Conservation (phyloP, 164 flowering plant genomes). For the Annona cherimola region DNA sequence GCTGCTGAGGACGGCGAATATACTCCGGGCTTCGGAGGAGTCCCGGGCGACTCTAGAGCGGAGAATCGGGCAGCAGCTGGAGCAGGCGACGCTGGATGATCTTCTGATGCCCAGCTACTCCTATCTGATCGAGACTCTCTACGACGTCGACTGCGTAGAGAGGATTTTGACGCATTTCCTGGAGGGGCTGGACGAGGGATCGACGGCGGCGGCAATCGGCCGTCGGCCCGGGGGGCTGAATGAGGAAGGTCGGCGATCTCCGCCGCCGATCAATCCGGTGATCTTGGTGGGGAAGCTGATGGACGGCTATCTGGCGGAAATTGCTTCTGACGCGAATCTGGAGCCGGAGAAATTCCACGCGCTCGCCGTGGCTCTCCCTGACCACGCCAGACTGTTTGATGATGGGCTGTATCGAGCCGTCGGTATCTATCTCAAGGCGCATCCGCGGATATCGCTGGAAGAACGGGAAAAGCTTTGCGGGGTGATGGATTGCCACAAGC, state of each 20-base stretch:
- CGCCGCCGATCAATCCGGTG: no score
- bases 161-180: conserved; percentile 57
- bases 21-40: conserved; percentile 51
- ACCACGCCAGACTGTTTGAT: conserved; percentile 64
- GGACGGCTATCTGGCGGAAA: no score
- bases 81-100: conserved; percentile 75
- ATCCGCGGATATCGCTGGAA: no score
- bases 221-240: conserved; percentile 14
- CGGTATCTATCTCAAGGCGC: conserved; percentile 94
- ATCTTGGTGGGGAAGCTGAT: no score
- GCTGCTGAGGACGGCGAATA: conserved; percentile 71
- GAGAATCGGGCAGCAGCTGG: conserved; percentile 61
- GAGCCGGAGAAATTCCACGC: conserved; percentile 59
- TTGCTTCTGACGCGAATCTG: no score
- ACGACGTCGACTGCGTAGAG: conserved; percentile 75
- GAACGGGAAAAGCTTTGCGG: no score
- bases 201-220: conserved; percentile 11
- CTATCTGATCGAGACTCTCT: conserved; percentile 70
- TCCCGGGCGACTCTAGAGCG: conserved; percentile 47
- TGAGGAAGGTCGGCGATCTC: no score
- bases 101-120: conserved; percentile 79
- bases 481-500: no score
- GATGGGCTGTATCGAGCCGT: conserved; percentile 94
- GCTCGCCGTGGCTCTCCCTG: no score
- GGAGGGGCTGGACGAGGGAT: conserved; percentile 23